phyloP scores from a whole-genome alignment of 805 yeast species.

The Pichia eremophila region DNA sequence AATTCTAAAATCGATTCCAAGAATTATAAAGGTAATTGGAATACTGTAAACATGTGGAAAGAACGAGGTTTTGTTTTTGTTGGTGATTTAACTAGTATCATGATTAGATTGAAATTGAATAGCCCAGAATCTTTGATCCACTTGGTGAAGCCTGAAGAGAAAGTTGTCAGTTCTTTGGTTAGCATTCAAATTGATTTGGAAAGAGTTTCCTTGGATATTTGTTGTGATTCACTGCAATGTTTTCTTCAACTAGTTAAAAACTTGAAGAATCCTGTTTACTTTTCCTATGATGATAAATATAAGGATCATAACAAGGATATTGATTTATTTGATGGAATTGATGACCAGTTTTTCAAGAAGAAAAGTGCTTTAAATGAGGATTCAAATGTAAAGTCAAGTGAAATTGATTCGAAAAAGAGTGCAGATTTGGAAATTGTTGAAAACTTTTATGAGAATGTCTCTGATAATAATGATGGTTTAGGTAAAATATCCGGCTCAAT shows the following conservation, averaged over 20 bases:
- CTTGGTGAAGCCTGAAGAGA: not conserved
- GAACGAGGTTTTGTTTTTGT: slow-evolving; percentile 45
- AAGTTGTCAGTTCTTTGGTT: slow-evolving; percentile 15
- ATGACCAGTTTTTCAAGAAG: slow-evolving; percentile 23
- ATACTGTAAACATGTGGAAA: slow-evolving; percentile 31
- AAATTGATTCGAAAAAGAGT: not conserved
- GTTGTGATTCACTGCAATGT: slow-evolving; percentile 82
- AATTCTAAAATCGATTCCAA: slow-evolving; percentile 24
- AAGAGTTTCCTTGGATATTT: slow-evolving; percentile 41
- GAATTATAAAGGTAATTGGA: slow-evolving; percentile 23
- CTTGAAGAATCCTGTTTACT: slow-evolving; percentile 56
- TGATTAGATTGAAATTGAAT: slow-evolving; percentile 22
- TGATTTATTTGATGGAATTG: slow-evolving; percentile 35
- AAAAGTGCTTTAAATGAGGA: not conserved
- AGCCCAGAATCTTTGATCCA: slow-evolving; percentile 1
- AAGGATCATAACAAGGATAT: slow-evolving; percentile 28
- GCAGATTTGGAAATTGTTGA: slow-evolving; percentile 18
- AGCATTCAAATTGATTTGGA: slow-evolving; percentile 13
- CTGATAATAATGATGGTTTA: not conserved
- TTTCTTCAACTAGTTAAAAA: slow-evolving; percentile 60
- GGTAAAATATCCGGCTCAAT: slow-evolving; percentile 5
- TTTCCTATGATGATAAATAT: slow-evolving; percentile 52
- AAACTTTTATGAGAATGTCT: slow-evolving; percentile 18
- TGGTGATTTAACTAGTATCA: slow-evolving; percentile 35
- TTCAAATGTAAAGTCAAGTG: slow-evolving; percentile 7